phyloP scores from a whole-genome alignment of 257 asterid species.

The Ophiorrhiza pumila region DNA sequence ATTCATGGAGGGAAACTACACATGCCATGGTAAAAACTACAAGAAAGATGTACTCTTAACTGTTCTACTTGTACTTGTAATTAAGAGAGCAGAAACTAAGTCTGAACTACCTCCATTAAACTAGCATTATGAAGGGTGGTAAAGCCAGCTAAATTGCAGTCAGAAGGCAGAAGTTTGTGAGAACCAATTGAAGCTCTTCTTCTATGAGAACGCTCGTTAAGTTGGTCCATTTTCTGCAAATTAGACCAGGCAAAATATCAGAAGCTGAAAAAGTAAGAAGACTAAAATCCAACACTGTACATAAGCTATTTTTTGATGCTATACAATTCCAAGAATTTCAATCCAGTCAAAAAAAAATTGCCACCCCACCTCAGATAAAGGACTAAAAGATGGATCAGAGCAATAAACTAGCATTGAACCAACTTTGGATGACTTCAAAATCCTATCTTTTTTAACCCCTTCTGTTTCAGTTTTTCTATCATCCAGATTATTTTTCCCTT shows the following conservation, averaged over 20 bases:
- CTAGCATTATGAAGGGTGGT: conserved; percentile 41
- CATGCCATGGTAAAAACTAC: neutral
- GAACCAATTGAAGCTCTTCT: conserved; percentile 71
- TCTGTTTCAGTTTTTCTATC: conserved; percentile 41
- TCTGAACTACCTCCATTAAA: conserved; percentile 55
- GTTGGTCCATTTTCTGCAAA: conserved; percentile 68
- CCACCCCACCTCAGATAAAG: conserved; percentile 69
- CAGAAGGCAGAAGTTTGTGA: conserved; percentile 48
- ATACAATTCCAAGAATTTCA: neutral
- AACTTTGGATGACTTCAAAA: conserved; percentile 41
- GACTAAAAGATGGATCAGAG: conserved; percentile 55
- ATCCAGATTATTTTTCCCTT: conserved; percentile 40
- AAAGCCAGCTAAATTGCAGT: conserved; percentile 35
- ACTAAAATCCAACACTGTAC: conserved; percentile 8
- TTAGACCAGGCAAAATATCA: conserved; percentile 10
- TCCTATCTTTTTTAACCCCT: conserved; percentile 35
- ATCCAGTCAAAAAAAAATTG: conserved; percentile 11
- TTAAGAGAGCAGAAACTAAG: conserved; percentile 1
- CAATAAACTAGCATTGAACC: conserved; percentile 45
- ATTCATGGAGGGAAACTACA: conserved; percentile 4
- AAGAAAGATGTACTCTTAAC: neutral
- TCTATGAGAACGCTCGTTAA: conserved; percentile 45
- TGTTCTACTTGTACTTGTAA: neutral
- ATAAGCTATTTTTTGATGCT: neutral
- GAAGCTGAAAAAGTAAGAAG: conserved; percentile 11